Conservation (phyloP, 768 basidiomycete genomes). For the Suillus hirtellus region DNA sequence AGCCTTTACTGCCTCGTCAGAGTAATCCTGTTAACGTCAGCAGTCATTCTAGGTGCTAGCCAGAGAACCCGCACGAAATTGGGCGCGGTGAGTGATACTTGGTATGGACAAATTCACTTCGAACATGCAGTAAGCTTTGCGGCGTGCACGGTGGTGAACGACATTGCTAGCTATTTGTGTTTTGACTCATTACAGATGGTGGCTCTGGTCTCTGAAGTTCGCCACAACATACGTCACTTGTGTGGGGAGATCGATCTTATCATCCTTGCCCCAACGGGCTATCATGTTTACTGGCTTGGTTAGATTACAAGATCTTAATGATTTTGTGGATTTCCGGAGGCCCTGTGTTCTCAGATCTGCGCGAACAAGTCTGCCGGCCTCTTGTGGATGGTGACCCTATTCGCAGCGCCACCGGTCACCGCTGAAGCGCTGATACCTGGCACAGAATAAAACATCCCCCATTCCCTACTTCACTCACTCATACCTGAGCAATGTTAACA, state of each 20-base stretch:
- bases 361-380: not conserved
- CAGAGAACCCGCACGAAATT: not conserved
- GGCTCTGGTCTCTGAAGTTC: not conserved
- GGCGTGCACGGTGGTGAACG: not conserved
- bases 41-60: not conserved
- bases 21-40: not conserved
- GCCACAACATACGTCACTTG: not conserved
- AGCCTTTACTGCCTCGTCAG: not conserved
- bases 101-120: not conserved
- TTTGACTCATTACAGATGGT: not conserved
- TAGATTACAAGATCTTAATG: not conserved
- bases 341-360: not conserved
- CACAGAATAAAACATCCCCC: not conserved
- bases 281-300: not conserved
- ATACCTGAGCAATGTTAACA: slow-evolving; percentile 18
- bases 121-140: not conserved
- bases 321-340: not conserved
- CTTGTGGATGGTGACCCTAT: not conserved
- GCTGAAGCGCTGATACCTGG: not conserved
- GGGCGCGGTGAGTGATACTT: not conserved
- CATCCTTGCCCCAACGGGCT: not conserved
- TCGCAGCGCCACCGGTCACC: not conserved
- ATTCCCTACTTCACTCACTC: not conserved
- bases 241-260: not conserved
- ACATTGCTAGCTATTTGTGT: not conserved